Evolutionary conservation across 257 asterid species (phyloP), one percentile per base, ranked within the genome.

Genomic region (Nicotiana attenuata): DNA sequence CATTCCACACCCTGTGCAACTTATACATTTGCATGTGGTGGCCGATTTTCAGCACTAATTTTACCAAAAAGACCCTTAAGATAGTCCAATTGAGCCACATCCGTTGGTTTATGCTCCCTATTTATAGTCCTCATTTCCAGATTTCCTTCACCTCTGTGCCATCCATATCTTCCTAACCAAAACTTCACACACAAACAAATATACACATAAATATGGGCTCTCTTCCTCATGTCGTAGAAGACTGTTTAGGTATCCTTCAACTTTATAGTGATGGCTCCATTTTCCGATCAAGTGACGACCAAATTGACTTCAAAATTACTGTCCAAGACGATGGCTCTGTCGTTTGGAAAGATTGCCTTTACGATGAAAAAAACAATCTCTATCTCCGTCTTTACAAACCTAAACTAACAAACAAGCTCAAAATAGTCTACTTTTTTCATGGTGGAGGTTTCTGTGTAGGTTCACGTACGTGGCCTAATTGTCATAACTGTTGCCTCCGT

Each of bases 391-490:
- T 91, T 80, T 93, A 93, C 82, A 89, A 82, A 50, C 95, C 97
- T 13, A 80, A 80, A 7, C 28, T 10, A 16, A 0, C 35, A 84
- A n/a, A 28, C 0, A 86, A 10, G 52, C n/a, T 91, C 82, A 91
- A 96, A 67, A 77, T 92, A 13, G 35, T 93, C 14, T 87, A 14
- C 92, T 93, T 86, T 81, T 77, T 93, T 84, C 98, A 86, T 84
- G 94, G 97, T 45, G 97, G 98, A 28, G 98, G 97, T 15, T 92
- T 92, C 84, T 93, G 98, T 85, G 17, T 91, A 26, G 97, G 97
- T 41, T 91, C 95, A 17, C 80, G 97, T 59, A 83, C 92, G 55
- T 93, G 95, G 97, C 96, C 94, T 59, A 90, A 90, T 76, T 84
- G 84, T 84, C 98, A 93, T 86, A 90, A 55, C 81, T 85, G 90